Base-by-base conservation (phyloP, 2,329 filamentous ascomycete species). In the Magnaporthales sp. region DNA sequence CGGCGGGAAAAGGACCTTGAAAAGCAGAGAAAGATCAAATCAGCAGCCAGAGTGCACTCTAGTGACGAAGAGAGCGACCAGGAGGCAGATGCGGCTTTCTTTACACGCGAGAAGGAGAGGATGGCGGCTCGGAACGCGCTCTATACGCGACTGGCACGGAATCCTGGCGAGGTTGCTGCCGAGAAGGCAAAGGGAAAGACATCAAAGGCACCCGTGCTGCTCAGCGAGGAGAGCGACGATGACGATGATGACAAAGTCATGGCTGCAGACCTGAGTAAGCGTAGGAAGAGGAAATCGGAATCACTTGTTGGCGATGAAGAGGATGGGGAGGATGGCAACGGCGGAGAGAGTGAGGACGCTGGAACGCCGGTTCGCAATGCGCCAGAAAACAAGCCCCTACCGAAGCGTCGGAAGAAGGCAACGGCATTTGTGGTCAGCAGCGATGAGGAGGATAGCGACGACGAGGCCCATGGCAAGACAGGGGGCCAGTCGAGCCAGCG, bases 31-130 rank as follows among this genome's bases (percentile, higher is more conserved):
- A 91, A 90, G 74, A 90, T 95, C 78, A 98, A 97, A 81, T 96
- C 91, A 72, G 88, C 89, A 27, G 78, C 94, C 54, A 94, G 88
- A 72, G 90, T 99, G 64, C 86, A 90, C 67, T 88, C 89, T 51
- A 92, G 90, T 70, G 95, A 98, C 74, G 95, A 98, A 66, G 93
- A 97, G 71, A 89, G 85, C n/a, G 92, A 97, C 73, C 92, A 93
- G 62, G 85, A 86, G 67, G 86, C 91, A 19, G 82, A 83, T 64
- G 77, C 80, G 26, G 87, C 85, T 24, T 97, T 97, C 77, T 97
- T 94, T 77, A 87, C 84, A 2, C 83, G 86, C 19, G 93, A 97
- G 63, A 70, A 66, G 31, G 69, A 70, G 10, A 67, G 60, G 29
- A 67, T 68, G 64, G 70, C 66, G 13, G 72, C 69, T 64, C 70